Evolutionary conservation across 345 rosid species (phyloP).

Genomic region (Iberis pinnata): DNA sequence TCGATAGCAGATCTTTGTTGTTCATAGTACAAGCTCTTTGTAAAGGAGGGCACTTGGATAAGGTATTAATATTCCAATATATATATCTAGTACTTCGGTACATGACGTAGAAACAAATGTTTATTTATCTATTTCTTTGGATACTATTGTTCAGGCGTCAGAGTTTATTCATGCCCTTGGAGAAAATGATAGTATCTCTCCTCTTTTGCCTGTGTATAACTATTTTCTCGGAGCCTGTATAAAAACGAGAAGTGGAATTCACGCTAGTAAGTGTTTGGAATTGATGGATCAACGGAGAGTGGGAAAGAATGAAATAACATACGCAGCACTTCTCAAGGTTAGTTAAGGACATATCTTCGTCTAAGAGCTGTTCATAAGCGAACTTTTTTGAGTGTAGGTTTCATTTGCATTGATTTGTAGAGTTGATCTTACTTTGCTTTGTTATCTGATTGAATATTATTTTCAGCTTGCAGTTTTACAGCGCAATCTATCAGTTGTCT

Average conservation of each 20-base stretch:
- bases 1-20: slow-evolving; percentile 39
- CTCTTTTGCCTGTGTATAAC: slow-evolving; percentile 49
- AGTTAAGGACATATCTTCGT: slow-evolving; percentile 17
- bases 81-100: neutral
- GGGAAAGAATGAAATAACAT: slow-evolving; percentile 72
- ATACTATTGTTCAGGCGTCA: slow-evolving; percentile 47
- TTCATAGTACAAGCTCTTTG: slow-evolving; percentile 65
- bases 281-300: slow-evolving; percentile 58
- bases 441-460: slow-evolving; percentile 19
- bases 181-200: slow-evolving; percentile 40
- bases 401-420: slow-evolving; percentile 5
- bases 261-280: slow-evolving; percentile 65
- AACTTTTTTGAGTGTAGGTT: too few relatives aligned
- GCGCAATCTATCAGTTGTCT: slow-evolving; percentile 47
- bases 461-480: slow-evolving; percentile 79
- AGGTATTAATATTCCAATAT: slow-evolving; percentile 39
- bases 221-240: slow-evolving; percentile 54
- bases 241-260: slow-evolving; percentile 27
- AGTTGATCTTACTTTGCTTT: slow-evolving; percentile 1
- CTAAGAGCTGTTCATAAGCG: too few relatives aligned
- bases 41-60: slow-evolving; percentile 65
- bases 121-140: slow-evolving; percentile 6
- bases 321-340: slow-evolving; percentile 71
- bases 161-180: slow-evolving; percentile 45
- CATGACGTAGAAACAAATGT: neutral